Evolutionary conservation across 2,329 filamentous ascomycete genomes (phyloP).

Genomic region (Ophiocordyceps camponoti-leonardi): DNA sequence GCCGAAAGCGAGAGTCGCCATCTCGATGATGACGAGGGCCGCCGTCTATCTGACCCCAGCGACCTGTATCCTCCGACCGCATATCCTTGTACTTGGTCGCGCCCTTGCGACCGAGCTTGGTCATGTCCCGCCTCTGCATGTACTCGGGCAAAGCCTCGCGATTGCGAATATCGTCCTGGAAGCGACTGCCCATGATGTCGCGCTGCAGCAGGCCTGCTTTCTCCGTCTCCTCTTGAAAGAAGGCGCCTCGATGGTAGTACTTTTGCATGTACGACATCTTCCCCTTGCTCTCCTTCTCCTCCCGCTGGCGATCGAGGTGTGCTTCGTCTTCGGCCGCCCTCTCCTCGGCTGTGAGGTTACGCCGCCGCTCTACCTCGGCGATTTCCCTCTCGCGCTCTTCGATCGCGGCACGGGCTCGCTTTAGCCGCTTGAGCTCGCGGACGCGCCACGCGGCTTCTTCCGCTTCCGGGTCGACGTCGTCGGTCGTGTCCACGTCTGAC

Average conservation of each 20-base stretch:
- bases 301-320: slow-evolving; percentile 59
- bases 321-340: slow-evolving; percentile 69
- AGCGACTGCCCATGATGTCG: slow-evolving; percentile 71
- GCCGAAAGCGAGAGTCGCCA: slow-evolving; percentile 49
- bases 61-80: slow-evolving; percentile 75
- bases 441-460: slow-evolving; percentile 90
- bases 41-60: slow-evolving; percentile 53
- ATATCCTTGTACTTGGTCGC: slow-evolving; percentile 82
- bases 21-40: slow-evolving; percentile 15
- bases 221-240: slow-evolving; percentile 71
- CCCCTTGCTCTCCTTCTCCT: slow-evolving; percentile 60
- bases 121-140: slow-evolving; percentile 85
- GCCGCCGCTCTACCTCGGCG: slow-evolving; percentile 75
- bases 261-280: slow-evolving; percentile 87
- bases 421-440: slow-evolving; percentile 75
- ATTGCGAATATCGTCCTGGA: slow-evolving; percentile 69
- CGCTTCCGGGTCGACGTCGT: slow-evolving; percentile 70
- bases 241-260: slow-evolving; percentile 93
- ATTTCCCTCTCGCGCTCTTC: slow-evolving; percentile 70
- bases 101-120: slow-evolving; percentile 82
- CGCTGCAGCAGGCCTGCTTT: slow-evolving; percentile 60
- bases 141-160: slow-evolving; percentile 76
- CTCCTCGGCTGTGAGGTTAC: slow-evolving; percentile 75
- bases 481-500: slow-evolving; percentile 73
- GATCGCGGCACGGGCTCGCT: slow-evolving; percentile 71